These are phyloP conservation scores for Diaporthe amygdali DNA, from an alignment of 2,329 filamentous ascomycete genomes.

Conservation along the genomic window DNA sequence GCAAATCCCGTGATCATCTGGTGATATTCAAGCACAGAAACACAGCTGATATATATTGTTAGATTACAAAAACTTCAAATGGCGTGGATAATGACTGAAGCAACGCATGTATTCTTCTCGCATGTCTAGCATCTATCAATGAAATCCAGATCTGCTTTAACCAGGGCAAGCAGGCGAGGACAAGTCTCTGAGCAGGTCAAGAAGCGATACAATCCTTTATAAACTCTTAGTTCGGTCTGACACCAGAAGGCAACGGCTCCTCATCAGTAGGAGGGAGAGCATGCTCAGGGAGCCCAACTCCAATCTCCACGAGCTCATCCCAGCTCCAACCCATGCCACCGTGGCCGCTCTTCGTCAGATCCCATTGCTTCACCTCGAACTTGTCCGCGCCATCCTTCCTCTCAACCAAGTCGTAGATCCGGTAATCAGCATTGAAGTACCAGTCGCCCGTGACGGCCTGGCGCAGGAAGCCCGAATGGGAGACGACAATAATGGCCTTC, in stretches of 20 bases:
- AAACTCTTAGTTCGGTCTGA: constrained; percentile 15
- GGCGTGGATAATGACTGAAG: too few relatives aligned
- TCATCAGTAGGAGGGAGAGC: constrained; percentile 23
- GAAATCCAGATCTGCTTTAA: not conserved
- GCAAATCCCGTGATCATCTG: too few relatives aligned
- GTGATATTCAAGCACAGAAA: too few relatives aligned
- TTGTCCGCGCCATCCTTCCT: constrained; percentile 29
- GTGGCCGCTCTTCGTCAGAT: constrained; percentile 49
- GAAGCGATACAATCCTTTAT: too few relatives aligned
- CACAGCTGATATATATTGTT: too few relatives aligned
- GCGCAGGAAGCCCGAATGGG: constrained; percentile 69
- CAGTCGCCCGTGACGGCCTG: constrained; percentile 58
- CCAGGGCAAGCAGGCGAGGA: not conserved
- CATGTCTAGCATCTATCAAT: not conserved
- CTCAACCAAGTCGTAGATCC: constrained; percentile 62
- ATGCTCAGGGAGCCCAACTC: constrained; percentile 34
- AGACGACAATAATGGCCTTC: constrained; percentile 67
- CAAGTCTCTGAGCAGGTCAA: not conserved
- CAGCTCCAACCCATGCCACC: constrained; percentile 58
- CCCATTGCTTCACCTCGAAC: constrained; percentile 51
- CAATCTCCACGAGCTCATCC: constrained; percentile 38
- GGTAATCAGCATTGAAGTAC: constrained; percentile 69
- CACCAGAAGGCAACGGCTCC: constrained; percentile 5
- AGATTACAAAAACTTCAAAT: too few relatives aligned
- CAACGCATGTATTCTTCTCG: not conserved